These are phyloP conservation scores for Candolleomyces aberdarensis DNA, from an alignment of 768 basidiomycete species.

Conservation along the genomic window DNA sequence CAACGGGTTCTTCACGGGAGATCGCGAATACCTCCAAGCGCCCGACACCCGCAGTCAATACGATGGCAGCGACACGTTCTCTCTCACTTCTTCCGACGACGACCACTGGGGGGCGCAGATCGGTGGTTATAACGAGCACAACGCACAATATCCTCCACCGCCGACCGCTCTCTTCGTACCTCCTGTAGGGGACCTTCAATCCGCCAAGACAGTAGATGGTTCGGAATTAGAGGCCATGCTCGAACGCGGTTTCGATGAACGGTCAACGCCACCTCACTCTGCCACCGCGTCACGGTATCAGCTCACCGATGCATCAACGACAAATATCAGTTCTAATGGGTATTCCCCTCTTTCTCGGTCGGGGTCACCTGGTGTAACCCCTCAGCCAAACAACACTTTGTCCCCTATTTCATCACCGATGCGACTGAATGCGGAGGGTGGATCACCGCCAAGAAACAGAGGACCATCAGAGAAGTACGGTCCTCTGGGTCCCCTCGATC, in stretches of 20 bases:
- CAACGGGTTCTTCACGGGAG: slow-evolving; percentile 58
- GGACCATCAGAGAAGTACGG: slow-evolving; percentile 44
- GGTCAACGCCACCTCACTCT: slow-evolving; percentile 46
- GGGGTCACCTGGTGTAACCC: slow-evolving; percentile 35
- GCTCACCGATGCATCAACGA: slow-evolving; percentile 49
- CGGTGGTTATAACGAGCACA: slow-evolving; percentile 91
- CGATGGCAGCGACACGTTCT: slow-evolving; percentile 78
- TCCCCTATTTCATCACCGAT: slow-evolving; percentile 41
- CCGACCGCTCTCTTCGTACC: slow-evolving; percentile 65
- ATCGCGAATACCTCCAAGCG: slow-evolving; percentile 61
- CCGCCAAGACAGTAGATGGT: slow-evolving; percentile 53
- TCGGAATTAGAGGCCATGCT: slow-evolving; percentile 91
- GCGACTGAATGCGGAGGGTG: slow-evolving; percentile 15
- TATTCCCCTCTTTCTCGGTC: slow-evolving; percentile 56
- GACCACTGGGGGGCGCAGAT: slow-evolving; percentile 97
- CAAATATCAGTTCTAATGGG: slow-evolving; percentile 43
- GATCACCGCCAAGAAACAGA: slow-evolving; percentile 13
- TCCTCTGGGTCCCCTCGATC: slow-evolving; percentile 60
- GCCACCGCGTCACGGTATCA: slow-evolving; percentile 57
- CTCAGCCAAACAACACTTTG: slow-evolving; percentile 27
- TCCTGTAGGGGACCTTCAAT: slow-evolving; percentile 31
- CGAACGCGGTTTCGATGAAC: slow-evolving; percentile 84
- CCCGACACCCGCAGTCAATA: slow-evolving; percentile 60
- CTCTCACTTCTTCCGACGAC: slow-evolving; percentile 84
- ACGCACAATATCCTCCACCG: slow-evolving; percentile 75